phyloP scores from a whole-genome alignment of 2,329 filamentous ascomycete species.

The Geosmithia putterillii region DNA sequence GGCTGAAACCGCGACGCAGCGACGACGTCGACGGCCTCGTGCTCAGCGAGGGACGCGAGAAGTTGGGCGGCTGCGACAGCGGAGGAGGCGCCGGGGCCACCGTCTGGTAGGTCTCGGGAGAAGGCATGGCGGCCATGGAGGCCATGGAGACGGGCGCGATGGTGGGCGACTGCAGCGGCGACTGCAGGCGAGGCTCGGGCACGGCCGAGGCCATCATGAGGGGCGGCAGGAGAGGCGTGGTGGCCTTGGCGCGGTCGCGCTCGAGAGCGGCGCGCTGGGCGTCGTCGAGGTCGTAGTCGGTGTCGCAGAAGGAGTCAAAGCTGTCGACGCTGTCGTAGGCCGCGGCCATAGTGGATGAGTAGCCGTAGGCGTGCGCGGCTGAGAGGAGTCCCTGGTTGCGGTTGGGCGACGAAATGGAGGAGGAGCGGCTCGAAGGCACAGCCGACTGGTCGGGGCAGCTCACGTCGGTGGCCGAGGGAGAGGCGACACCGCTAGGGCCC shows the following conservation, averaged over 20 bases:
- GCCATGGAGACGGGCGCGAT: conserved; percentile 52
- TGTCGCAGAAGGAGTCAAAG: conserved; percentile 30
- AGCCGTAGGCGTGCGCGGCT: conserved; percentile 42
- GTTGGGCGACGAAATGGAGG: conserved; percentile 16
- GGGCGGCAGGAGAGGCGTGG: conserved; percentile 77
- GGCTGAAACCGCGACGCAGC: conserved; percentile 51
- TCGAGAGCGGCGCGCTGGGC: conserved; percentile 36
- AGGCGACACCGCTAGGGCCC: conserved; percentile 24
- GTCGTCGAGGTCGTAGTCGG: conserved; percentile 27
- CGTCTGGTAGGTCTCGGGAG: conserved; percentile 24
- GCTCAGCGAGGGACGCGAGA: conserved; percentile 52
- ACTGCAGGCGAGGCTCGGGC: conserved; percentile 48
- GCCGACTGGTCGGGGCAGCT: conserved; percentile 57
- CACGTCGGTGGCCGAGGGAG: conserved; percentile 63
- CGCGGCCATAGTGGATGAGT: conserved; percentile 49
- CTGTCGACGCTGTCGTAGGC: conserved; percentile 47
- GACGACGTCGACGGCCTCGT: conserved; percentile 68
- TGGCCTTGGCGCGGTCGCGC: conserved; percentile 50
- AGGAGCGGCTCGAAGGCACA: conserved; percentile 59
- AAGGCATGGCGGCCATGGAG: conserved; percentile 3
- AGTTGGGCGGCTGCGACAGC: conserved; percentile 4
- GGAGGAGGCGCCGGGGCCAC: conserved; percentile 31
- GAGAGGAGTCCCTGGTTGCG: conserved; percentile 30
- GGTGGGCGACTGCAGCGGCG: conserved; percentile 77
- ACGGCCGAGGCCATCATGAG: conserved; percentile 49